These are phyloP conservation scores for Globisporangium nunn DNA, from an alignment of 352 stramenopile species.

Conservation along the genomic window DNA sequence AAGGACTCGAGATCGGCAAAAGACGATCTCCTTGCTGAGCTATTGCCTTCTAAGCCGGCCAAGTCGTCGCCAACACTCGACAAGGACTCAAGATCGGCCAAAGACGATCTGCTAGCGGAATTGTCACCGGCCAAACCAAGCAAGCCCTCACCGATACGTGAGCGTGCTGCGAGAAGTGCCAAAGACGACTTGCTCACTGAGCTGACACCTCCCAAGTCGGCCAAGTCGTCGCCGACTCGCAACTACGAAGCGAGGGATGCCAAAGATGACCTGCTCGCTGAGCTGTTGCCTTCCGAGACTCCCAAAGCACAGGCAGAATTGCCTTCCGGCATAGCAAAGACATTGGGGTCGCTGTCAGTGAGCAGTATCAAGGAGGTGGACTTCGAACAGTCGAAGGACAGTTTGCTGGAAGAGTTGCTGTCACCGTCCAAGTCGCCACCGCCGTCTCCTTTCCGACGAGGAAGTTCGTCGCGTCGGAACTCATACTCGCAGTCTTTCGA, in stretches of 20 bases:
- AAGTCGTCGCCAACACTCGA: not conserved
- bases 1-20: not conserved
- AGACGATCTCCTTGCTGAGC: constrained; percentile 9
- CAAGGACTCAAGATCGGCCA: not conserved
- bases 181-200: constrained; percentile 11
- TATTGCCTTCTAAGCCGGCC: not conserved
- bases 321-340: constrained; percentile 17
- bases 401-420: constrained; percentile 53
- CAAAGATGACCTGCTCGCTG: constrained; percentile 12
- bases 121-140: not conserved
- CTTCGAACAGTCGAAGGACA: constrained; percentile 68
- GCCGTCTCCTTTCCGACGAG: constrained; percentile 2
- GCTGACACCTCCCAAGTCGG: not conserved
- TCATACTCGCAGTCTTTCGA: constrained; percentile 54
- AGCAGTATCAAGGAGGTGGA: constrained; percentile 45
- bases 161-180: not conserved
- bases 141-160: no score
- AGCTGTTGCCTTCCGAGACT: constrained; percentile 17
- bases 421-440: constrained; percentile 18
- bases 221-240: not conserved
- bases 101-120: constrained; percentile 11
- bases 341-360: constrained; percentile 25
- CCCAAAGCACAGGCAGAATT: constrained; percentile 15
- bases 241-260: not conserved
- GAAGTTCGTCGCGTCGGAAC: constrained; percentile 19